Evolutionary conservation across 306 rosid species (phyloP).

Genomic region (Rosa rugosa): DNA sequence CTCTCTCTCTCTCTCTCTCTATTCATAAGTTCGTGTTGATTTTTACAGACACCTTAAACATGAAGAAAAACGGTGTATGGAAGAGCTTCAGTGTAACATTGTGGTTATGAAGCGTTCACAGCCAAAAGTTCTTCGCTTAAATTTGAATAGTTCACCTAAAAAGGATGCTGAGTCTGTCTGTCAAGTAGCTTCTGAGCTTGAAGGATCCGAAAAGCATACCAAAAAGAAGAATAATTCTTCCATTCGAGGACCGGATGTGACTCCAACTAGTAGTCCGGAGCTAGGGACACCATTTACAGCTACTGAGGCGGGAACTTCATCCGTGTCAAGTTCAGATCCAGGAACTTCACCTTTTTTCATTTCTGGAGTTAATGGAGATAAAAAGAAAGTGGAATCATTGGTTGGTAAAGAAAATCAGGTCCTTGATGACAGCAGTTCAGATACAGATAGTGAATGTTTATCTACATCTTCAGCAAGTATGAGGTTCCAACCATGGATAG

Average conservation of each 20-base stretch:
- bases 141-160: slow-evolving; percentile 70
- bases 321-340: slow-evolving; percentile 90
- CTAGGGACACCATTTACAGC: slow-evolving; percentile 87
- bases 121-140: slow-evolving; percentile 92
- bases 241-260: slow-evolving; percentile 70
- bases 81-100: slow-evolving; percentile 94
- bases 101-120: slow-evolving; percentile 93
- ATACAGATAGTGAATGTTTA: slow-evolving; percentile 71
- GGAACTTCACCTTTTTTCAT: slow-evolving; percentile 89
- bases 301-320: slow-evolving; percentile 86
- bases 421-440: slow-evolving; percentile 66
- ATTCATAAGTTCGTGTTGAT: background rate
- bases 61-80: slow-evolving; percentile 95
- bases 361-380: slow-evolving; percentile 62
- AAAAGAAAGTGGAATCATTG: slow-evolving; percentile 56
- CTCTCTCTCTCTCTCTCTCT: no score
- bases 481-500: slow-evolving; percentile 89
- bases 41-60: slow-evolving; percentile 74
- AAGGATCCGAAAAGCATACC: slow-evolving; percentile 44
- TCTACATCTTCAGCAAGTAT: slow-evolving; percentile 70
- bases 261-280: slow-evolving; percentile 98
- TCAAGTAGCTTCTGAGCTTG: slow-evolving; percentile 49
- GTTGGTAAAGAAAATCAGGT: slow-evolving; percentile 61
- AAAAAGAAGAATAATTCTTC: slow-evolving; percentile 53
- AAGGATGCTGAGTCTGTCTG: slow-evolving; percentile 52